These are phyloP conservation scores for Isoetes taiwanensis DNA, from an alignment of 75 land plant genomes.

Conservation along the genomic window DNA sequence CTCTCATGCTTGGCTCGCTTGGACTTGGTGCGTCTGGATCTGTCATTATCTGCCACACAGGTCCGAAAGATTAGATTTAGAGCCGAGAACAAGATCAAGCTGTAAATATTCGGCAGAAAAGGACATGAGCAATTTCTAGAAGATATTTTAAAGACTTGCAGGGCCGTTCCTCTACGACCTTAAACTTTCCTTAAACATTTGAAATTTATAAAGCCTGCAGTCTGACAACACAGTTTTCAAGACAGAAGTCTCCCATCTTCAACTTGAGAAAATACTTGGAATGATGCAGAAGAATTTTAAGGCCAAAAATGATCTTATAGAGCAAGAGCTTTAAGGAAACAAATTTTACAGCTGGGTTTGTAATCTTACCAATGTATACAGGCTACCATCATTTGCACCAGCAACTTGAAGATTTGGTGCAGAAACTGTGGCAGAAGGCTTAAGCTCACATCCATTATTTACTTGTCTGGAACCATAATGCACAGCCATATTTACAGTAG, in stretches of 20 bases:
- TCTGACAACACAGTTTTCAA: too few species aligned
- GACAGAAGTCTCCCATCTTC: too few species aligned
- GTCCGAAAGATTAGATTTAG: background rate
- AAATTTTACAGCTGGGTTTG: background rate
- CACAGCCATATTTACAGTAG: constrained; percentile 25
- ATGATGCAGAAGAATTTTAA: too few species aligned
- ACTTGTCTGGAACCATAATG: constrained; percentile 26
- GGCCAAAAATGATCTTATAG: too few species aligned
- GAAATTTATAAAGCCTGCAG: too few species aligned
- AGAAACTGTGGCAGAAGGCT: constrained; percentile 33
- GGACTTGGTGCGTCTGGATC: constrained; percentile 93
- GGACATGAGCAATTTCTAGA: too few species aligned
- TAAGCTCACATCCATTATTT: constrained; percentile 39
- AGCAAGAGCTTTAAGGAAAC: background rate
- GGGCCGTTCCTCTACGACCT: too few species aligned
- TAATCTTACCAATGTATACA: constrained; percentile 36
- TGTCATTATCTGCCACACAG: constrained; percentile 48
- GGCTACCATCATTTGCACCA: constrained; percentile 25
- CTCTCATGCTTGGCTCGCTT: constrained; percentile 59
- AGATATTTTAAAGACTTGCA: too few species aligned
- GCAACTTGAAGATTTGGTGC: constrained; percentile 42
- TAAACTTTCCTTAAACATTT: too few species aligned
- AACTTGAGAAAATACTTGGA: too few species aligned
- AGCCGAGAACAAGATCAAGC: too few species aligned
- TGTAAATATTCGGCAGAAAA: too few species aligned